Evolutionary conservation across 805 yeast genomes (phyloP), one percentile per base, ranked within the genome.

Genomic region (Lipomyces lipofer): DNA sequence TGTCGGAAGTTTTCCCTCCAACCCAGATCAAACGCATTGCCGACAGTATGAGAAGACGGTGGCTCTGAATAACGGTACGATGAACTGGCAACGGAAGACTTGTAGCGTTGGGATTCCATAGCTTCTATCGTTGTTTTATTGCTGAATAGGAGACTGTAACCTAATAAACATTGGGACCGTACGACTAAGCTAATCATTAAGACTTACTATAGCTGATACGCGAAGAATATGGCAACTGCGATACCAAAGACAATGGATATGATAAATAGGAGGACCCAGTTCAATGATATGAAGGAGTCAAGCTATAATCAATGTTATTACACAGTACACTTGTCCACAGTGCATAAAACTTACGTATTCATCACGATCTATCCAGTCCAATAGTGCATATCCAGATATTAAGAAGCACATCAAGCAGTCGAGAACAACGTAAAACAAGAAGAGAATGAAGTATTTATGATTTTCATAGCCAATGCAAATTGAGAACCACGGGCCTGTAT

Each of bases 41-140:
- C 89, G 5, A 76, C 59, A 6, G 73, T 68, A 47, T 71, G 66
- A 10, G 81, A 69, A 43, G 65, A 71, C 33, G 75, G 84, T 65
- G 74, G 69, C 47, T 67, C 69, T 7, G 78, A 67, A 63, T 74
- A 76, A 19, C 74, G 66, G 61, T 70, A 73, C 15, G 57, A 52
- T 4, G 63, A 44, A 5, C 40, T 28, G 28, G 71, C 56, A 4
- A 77, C 68, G 13, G 69, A 46, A 1, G 77, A 68, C 32, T 67
- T 65, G 63, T 72, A 72, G 21, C 67, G 56, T 21, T 66, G 65
- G 27, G 70, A 61, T 58, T 74, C 78, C 71, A 74, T 63, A 5
- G 83, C 73, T 70, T 94, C 99, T 24, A 92, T 77, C 0, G 98
- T 92, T 3, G 97, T 91, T 56, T 75, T 72, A 71, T 92, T 92